phyloP scores from a whole-genome alignment of 2,329 filamentous ascomycete species.

The Phyllosticta capitalensis region DNA sequence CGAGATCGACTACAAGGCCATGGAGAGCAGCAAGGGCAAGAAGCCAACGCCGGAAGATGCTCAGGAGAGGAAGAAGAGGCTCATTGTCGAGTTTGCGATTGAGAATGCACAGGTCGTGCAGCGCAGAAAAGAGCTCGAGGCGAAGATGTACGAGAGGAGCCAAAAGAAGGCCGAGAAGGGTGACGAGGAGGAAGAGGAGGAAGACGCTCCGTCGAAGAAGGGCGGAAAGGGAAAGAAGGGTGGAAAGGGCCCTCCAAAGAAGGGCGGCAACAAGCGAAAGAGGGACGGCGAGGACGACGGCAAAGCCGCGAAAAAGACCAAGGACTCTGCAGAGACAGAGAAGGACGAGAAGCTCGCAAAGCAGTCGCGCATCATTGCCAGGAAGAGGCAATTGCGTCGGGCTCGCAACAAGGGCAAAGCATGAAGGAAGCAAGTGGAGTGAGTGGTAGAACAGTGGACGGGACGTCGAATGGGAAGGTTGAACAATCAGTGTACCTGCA shows the following conservation, averaged over 20 bases:
- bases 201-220: conserved; percentile 23
- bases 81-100: conserved; percentile 96
- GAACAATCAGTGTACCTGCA: background rate
- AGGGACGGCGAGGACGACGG: conserved; percentile 18
- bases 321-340: conserved; percentile 25
- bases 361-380: conserved; percentile 70
- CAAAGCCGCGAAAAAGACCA: conserved; percentile 23
- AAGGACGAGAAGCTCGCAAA: conserved; percentile 48
- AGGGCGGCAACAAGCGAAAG: conserved; percentile 5
- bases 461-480: background rate
- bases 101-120: conserved; percentile 96
- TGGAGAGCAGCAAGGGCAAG: conserved; percentile 37
- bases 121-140: conserved; percentile 58
- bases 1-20: conserved; percentile 42
- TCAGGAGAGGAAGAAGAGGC: conserved; percentile 72
- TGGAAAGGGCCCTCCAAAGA: background rate
- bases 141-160: conserved; percentile 42
- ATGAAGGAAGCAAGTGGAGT: background rate
- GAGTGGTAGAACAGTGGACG: background rate
- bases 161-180: conserved; percentile 32
- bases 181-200: conserved; percentile 29
- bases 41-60: conserved; percentile 31
- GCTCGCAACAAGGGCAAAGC: conserved; percentile 37
- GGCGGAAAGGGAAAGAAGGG: conserved; percentile 5
- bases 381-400: conserved; percentile 67